Conservation (phyloP, 192 early-diverging fungal species). For the Coemansia sp. region DNA sequence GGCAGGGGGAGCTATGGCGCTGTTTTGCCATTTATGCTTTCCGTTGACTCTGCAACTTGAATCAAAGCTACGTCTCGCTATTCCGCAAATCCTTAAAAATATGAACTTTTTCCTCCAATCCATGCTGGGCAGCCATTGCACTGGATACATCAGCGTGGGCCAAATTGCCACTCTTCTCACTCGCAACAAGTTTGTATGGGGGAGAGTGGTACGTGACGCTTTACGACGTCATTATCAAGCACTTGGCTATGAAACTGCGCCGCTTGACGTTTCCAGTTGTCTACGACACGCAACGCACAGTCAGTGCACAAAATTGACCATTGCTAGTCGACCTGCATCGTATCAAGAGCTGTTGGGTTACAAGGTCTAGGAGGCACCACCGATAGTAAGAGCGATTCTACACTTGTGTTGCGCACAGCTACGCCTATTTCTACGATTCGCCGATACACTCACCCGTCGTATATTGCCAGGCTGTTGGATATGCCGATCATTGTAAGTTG, state of each 20-base stretch:
- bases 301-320: slow-evolving; percentile 35
- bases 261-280: slow-evolving; percentile 46
- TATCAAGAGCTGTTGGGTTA: slow-evolving; percentile 53
- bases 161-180: too few species aligned
- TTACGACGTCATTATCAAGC: slow-evolving; percentile 39
- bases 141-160: too few species aligned
- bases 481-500: slow-evolving; percentile 26
- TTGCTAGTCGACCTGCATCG: slow-evolving; percentile 28
- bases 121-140: too few species aligned
- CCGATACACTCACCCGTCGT: slow-evolving; percentile 45
- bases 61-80: too few species aligned
- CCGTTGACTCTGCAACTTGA: too few species aligned
- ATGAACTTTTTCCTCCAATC: too few species aligned
- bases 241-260: slow-evolving; percentile 13
- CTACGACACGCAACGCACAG: slow-evolving; percentile 38
- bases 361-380: slow-evolving; percentile 29
- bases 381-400: too few species aligned
- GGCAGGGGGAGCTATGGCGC: too few species aligned
- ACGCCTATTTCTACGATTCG: slow-evolving; percentile 32
- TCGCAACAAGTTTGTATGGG: too few species aligned
- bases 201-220: slow-evolving; percentile 54
- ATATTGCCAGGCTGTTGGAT: slow-evolving; percentile 36
- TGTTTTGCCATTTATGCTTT: too few species aligned
- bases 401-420: slow-evolving; percentile 33
- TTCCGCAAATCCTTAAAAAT: too few species aligned